Evolutionary conservation across 192 early-diverging fungal genomes (phyloP).

Genomic region (Oehlia diaphana): DNA sequence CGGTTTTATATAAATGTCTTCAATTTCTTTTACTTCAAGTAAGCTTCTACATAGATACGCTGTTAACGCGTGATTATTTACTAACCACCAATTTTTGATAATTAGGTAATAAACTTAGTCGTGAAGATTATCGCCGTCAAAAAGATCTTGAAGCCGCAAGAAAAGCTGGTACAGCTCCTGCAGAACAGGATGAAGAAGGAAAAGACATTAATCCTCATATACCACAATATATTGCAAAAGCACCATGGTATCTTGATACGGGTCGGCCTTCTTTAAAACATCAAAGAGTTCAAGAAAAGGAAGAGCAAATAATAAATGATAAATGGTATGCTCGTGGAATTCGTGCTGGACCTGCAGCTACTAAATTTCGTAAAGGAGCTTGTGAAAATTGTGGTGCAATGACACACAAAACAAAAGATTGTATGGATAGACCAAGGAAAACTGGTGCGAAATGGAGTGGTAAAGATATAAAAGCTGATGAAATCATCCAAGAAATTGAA

Average conservation of each 20-base stretch:
- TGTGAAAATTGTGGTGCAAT: slow-evolving; percentile 98
- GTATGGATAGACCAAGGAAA: slow-evolving; percentile 89
- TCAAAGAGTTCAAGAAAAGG: slow-evolving; percentile 58
- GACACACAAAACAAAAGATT: slow-evolving; percentile 92
- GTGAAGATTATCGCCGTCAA: slow-evolving; percentile 93
- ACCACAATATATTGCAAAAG: slow-evolving; percentile 93
- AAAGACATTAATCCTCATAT: slow-evolving; percentile 98
- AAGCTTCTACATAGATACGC: neutral
- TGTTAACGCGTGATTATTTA: no score
- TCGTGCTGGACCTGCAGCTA: slow-evolving; percentile 75
- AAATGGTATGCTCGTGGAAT: slow-evolving; percentile 83
- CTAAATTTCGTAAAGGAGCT: slow-evolving; percentile 91
- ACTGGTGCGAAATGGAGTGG: slow-evolving; percentile 89
- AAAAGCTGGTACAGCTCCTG: slow-evolving; percentile 89
- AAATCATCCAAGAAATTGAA: slow-evolving; percentile 71
- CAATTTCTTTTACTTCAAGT: slow-evolving; percentile 21
- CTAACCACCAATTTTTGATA: neutral
- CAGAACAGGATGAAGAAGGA: slow-evolving; percentile 84
- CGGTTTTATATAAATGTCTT: neutral
- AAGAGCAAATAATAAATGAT: slow-evolving; percentile 42
- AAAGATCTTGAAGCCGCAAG: slow-evolving; percentile 96
- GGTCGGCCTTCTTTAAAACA: slow-evolving; percentile 86
- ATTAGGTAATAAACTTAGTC: slow-evolving; percentile 69
- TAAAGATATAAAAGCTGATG: slow-evolving; percentile 81
- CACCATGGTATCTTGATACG: slow-evolving; percentile 88